Evolutionary conservation across 2,329 filamentous ascomycete genomes (phyloP).

Genomic region (Diaporthe humulicola): DNA sequence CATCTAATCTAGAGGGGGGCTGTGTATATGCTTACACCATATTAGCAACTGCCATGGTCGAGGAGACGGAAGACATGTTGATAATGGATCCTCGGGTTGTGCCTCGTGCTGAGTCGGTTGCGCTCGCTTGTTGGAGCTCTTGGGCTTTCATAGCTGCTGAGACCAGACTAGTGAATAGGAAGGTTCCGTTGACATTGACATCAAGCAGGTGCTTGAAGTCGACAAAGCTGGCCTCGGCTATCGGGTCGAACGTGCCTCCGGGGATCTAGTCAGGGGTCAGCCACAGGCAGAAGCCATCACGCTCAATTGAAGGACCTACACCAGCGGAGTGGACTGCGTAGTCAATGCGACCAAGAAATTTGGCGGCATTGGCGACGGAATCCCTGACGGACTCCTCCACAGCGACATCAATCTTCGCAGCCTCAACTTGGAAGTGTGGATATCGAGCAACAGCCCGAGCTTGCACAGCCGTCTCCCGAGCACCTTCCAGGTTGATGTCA

Average conservation of each 20-base stretch:
- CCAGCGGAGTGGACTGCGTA: conserved; percentile 36
- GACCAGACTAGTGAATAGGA: conserved; percentile 16
- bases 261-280: conserved; percentile 24
- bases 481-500: conserved; percentile 14
- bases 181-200: conserved; percentile 33
- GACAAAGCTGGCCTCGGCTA: conserved; percentile 28
- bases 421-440: conserved; percentile 18
- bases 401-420: conserved; percentile 2
- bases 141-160: conserved; percentile 31
- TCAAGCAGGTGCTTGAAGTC: conserved; percentile 36
- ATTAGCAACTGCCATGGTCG: conserved; percentile 28
- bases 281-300: neutral
- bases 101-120: conserved; percentile 5
- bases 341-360: conserved; percentile 23
- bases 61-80: conserved; percentile 4
- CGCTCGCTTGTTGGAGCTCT: neutral
- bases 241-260: conserved; percentile 24
- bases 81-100: conserved; percentile 23
- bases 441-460: neutral
- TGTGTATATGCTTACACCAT: conserved; percentile 17
- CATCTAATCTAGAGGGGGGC: too few species aligned
- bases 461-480: conserved; percentile 14
- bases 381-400: conserved; percentile 18
- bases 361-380: neutral
- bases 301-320: neutral